These are phyloP conservation scores for Chamaenerion angustifolium DNA, from an alignment of 345 rosid species.

Conservation along the genomic window DNA sequence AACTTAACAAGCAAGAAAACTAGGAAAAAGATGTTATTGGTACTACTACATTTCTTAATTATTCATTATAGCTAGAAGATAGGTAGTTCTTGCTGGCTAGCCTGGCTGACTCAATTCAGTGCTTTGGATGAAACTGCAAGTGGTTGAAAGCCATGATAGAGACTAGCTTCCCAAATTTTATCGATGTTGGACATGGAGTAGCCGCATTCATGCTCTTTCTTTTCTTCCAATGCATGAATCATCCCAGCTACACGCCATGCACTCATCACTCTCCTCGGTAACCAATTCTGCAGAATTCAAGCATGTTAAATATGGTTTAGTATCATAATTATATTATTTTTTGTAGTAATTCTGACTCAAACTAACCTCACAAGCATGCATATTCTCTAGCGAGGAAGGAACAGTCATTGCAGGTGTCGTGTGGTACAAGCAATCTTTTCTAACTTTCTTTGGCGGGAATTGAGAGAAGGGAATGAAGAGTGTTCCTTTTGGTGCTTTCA, in stretches of 20 bases:
- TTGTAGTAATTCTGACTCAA: background rate
- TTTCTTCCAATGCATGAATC: constrained; percentile 50
- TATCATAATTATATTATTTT: background rate
- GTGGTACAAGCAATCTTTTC: constrained; percentile 46
- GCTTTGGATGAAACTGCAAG: constrained; percentile 9
- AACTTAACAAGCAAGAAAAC: no score
- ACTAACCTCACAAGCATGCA: constrained; percentile 71
- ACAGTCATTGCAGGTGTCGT: constrained; percentile 45
- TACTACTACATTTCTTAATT: no score
- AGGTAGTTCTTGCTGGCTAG: background rate
- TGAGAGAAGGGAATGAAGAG: constrained; percentile 53
- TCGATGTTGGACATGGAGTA: constrained; percentile 15
- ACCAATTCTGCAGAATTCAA: constrained; percentile 36
- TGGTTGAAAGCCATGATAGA: constrained; percentile 45
- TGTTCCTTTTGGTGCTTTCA: constrained; percentile 40
- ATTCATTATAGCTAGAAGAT: background rate
- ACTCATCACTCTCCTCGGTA: constrained; percentile 70
- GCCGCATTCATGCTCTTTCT: constrained; percentile 56
- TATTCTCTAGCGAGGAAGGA: constrained; percentile 38
- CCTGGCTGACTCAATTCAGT: background rate
- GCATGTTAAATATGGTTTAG: background rate
- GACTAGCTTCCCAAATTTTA: constrained; percentile 46
- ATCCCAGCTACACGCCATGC: constrained; percentile 58
- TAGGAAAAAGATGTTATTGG: no score
- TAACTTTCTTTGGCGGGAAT: constrained; percentile 29